Evolutionary conservation across 371 early-diverging fungal genomes (phyloP).

Genomic region (Chytridium lagenaria): DNA sequence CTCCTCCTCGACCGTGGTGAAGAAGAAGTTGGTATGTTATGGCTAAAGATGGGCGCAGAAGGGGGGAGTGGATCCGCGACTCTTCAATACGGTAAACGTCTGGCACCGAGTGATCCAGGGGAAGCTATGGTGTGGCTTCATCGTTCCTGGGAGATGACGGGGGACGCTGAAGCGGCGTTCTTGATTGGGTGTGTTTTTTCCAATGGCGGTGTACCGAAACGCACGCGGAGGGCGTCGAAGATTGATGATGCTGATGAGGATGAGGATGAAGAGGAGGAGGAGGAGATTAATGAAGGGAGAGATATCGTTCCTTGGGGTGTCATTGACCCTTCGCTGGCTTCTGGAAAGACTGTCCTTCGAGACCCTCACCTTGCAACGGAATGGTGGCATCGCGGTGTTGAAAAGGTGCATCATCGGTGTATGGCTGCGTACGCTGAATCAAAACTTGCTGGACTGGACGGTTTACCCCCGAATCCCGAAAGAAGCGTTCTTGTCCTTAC

Average conservation of each 20-base stretch:
- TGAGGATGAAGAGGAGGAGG: conserved; percentile 17
- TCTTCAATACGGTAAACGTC: neutral
- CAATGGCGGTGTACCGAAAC: neutral
- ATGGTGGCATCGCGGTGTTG: neutral
- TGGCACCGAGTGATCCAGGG: conserved; percentile 15
- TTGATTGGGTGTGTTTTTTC: conserved; percentile 9
- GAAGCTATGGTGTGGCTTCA: conserved; percentile 14
- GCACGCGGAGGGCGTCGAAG: neutral
- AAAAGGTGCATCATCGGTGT: neutral
- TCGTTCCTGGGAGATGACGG: conserved; percentile 21
- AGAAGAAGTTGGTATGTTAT: neutral
- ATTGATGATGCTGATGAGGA: conserved; percentile 4
- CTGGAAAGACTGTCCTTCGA: neutral
- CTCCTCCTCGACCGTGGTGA: neutral
- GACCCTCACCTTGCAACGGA: neutral
- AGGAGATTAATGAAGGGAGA: conserved; percentile 9
- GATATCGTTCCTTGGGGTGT: conserved; percentile 8
- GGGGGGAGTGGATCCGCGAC: conserved; percentile 6
- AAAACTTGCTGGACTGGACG: conserved; percentile 11
- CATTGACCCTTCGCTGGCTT: conserved; percentile 17
- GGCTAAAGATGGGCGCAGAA: conserved; percentile 6
- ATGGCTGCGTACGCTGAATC: conserved; percentile 13
- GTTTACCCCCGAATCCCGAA: neutral
- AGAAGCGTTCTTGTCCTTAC: neutral
- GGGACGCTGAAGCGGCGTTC: conserved; percentile 8